These are phyloP conservation scores for Cyberlindnera veronae DNA, from an alignment of 805 yeast genomes.

Conservation along the genomic window DNA sequence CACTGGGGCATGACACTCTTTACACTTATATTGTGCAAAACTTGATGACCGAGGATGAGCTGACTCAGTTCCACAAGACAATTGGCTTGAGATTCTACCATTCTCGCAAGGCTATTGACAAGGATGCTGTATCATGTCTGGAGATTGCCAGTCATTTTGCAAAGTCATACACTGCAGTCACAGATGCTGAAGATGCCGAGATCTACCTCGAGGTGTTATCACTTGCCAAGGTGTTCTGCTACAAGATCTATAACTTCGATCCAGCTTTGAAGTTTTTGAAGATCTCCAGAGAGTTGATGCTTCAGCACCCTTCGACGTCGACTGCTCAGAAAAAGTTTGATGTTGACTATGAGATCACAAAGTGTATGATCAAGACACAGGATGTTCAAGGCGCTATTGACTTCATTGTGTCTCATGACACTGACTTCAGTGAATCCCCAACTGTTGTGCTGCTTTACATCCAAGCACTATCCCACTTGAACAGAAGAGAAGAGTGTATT, in stretches of 20 bases:
- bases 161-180: slow-evolving; percentile 12
- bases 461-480: slow-evolving; percentile 25
- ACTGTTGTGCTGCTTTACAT: slow-evolving; percentile 38
- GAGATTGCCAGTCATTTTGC: slow-evolving; percentile 20
- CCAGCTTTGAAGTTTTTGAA: slow-evolving; percentile 39
- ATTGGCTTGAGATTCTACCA: slow-evolving; percentile 41
- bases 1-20: slow-evolving; percentile 40
- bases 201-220: slow-evolving; percentile 38
- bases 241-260: slow-evolving; percentile 39
- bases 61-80: slow-evolving; percentile 32
- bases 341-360: slow-evolving; percentile 19
- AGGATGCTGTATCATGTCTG: slow-evolving; percentile 9
- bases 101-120: slow-evolving; percentile 1
- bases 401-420: slow-evolving; percentile 32
- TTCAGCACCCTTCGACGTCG: not conserved
- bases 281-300: slow-evolving; percentile 25
- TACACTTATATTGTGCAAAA: slow-evolving; percentile 31
- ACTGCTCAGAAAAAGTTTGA: slow-evolving; percentile 6
- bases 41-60: slow-evolving; percentile 27
- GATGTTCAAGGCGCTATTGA: slow-evolving; percentile 35
- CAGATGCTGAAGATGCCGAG: slow-evolving; percentile 32
- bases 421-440: slow-evolving; percentile 28
- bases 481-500: slow-evolving; percentile 10
- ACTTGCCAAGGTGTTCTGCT: slow-evolving; percentile 43
- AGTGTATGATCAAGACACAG: slow-evolving; percentile 26